Conservation (phyloP, 306 rosid species). For the Dalbergia cultrata region DNA sequence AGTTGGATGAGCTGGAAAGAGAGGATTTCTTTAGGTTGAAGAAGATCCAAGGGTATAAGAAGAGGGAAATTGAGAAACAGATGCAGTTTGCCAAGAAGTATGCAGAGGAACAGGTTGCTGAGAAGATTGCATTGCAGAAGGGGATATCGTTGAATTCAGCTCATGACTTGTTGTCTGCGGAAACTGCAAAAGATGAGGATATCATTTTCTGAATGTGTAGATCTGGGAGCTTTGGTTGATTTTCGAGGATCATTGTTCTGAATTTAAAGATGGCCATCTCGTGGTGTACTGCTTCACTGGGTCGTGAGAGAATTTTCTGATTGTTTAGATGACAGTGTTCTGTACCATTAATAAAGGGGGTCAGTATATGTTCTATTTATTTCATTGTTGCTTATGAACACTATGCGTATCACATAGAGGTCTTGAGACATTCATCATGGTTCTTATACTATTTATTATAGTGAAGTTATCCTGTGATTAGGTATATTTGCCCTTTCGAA, state of each 20-base stretch:
- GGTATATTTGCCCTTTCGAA: constrained; percentile 23
- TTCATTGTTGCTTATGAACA: constrained; percentile 39
- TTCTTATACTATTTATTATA: constrained; percentile 30
- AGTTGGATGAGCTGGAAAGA: constrained; percentile 94
- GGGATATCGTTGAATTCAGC: constrained; percentile 66
- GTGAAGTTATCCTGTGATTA: constrained; percentile 40
- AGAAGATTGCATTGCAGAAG: constrained; percentile 60
- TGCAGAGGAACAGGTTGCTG: constrained; percentile 68
- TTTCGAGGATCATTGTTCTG: constrained; percentile 5
- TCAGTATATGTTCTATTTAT: constrained; percentile 45
- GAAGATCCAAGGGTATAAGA: constrained; percentile 93
- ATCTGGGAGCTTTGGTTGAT: constrained; percentile 39
- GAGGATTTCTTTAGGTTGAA: constrained; percentile 96
- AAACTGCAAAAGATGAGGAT: constrained; percentile 72
- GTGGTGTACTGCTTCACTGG: constrained; percentile 15
- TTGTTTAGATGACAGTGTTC: constrained; percentile 45
- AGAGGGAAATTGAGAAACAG: constrained; percentile 82
- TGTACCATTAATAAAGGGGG: constrained; percentile 53
- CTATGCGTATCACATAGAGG: constrained; percentile 35
- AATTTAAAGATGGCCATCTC: constrained; percentile 12
- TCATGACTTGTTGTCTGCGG: constrained; percentile 69
- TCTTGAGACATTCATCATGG: constrained; percentile 43
- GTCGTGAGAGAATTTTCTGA: constrained; percentile 27
- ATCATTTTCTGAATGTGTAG: constrained; percentile 67
- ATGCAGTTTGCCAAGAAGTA: constrained; percentile 45